These are phyloP conservation scores for Fagus crenata DNA, from an alignment of 306 rosid genomes.

Conservation along the genomic window DNA sequence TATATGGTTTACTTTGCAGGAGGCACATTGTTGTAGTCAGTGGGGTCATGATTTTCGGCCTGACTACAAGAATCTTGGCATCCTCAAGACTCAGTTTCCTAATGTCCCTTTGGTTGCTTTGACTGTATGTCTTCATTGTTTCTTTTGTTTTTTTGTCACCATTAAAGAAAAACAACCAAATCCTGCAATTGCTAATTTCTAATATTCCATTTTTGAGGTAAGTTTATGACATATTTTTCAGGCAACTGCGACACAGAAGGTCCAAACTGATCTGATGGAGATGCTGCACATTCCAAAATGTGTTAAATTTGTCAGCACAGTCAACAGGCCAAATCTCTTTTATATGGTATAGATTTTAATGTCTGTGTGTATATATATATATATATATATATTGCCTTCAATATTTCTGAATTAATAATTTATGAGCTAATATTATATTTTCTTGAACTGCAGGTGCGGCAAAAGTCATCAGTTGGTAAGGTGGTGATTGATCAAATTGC, in stretches of 20 bases:
- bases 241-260: conserved; percentile 98
- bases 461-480: conserved; percentile 84
- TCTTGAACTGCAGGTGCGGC: conserved; percentile 61
- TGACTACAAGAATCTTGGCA: conserved; percentile 91
- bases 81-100: conserved; percentile 93
- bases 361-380: neutral
- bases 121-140: conserved; percentile 58
- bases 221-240: conserved; percentile 35
- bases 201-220: neutral
- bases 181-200: conserved; percentile 17
- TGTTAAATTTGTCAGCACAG: conserved; percentile 91
- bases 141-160: neutral
- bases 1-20: conserved; percentile 51
- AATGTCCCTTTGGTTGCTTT: conserved; percentile 82
- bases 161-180: conserved; percentile 14
- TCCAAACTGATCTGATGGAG: conserved; percentile 84
- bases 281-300: conserved; percentile 88
- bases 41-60: conserved; percentile 99
- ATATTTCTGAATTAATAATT: conserved; percentile 14
- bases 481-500: conserved; percentile 80
- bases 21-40: conserved; percentile 98
- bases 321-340: conserved; percentile 86
- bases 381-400: neutral
- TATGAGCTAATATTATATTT: conserved; percentile 13
- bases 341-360: conserved; percentile 56